Percentiles rank a stretch among this genome's conserved stretches.
Evolutionary conservation across 345 rosid genomes (phyloP).

Genomic region (Brassica rapa): DNA sequence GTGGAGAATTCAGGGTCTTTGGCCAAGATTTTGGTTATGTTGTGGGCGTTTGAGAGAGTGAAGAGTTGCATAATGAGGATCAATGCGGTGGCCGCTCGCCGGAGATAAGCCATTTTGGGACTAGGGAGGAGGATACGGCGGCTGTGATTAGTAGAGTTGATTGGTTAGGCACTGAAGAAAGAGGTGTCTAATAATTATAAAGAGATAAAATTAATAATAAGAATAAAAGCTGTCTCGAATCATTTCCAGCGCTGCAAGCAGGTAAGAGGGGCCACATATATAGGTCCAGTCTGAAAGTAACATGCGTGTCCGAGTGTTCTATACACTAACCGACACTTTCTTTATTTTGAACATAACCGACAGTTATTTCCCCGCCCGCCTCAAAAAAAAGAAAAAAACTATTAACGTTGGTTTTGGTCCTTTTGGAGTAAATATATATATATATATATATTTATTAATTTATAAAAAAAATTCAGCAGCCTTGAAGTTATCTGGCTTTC

Average conservation of each 20-base stretch:
- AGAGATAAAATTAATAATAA: background rate
- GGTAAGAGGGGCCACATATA: slow-evolving; percentile 1
- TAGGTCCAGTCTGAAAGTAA: background rate
- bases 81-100: slow-evolving; percentile 30
- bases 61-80: slow-evolving; percentile 29
- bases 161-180: background rate
- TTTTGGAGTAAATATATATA: background rate
- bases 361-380: slow-evolving; percentile 42
- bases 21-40: slow-evolving; percentile 76
- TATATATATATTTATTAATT: too few species aligned
- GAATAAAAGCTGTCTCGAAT: background rate
- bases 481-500: background rate
- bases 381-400: slow-evolving; percentile 51
- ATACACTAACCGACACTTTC: slow-evolving; percentile 8
- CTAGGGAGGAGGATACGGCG: background rate
- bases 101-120: slow-evolving; percentile 24
- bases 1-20: slow-evolving; percentile 79
- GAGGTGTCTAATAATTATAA: background rate
- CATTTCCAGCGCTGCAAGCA: slow-evolving; percentile 2
- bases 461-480: background rate
- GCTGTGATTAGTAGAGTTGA: slow-evolving; percentile 6
- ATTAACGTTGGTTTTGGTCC: background rate
- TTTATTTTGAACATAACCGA: background rate
- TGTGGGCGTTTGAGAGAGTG: slow-evolving; percentile 57
- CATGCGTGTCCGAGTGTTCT: background rate